Percentiles rank a stretch among this genome's conserved stretches.
Conservation (phyloP, 768 basidiomycete genomes). For the Termitomyces sp. region DNA sequence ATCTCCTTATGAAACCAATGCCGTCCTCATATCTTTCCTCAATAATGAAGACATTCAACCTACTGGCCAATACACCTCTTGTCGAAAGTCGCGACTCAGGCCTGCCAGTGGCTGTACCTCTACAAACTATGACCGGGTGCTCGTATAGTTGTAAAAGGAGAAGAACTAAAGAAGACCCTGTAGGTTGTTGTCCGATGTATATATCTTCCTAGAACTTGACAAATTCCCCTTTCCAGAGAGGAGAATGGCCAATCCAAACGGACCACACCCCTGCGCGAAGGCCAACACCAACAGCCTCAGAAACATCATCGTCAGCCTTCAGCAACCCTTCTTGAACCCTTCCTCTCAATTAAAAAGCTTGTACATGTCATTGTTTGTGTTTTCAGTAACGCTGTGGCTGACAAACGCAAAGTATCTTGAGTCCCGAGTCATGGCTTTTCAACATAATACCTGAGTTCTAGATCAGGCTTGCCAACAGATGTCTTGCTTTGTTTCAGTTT, state of each 20-base stretch:
- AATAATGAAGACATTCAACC: constrained; percentile 21
- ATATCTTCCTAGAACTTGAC: neutral
- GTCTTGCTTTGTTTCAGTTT: too few relatives aligned
- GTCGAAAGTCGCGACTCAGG: constrained; percentile 17
- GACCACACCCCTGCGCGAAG: neutral
- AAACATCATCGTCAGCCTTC: neutral
- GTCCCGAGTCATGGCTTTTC: too few relatives aligned
- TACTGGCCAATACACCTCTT: constrained; percentile 30
- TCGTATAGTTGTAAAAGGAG: neutral
- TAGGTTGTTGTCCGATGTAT: neutral
- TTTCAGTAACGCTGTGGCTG: neutral
- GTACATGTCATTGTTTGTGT: too few relatives aligned
- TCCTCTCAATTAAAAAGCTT: neutral
- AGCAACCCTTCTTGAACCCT: neutral
- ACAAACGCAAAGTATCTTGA: too few relatives aligned
- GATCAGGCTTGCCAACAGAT: too few relatives aligned
- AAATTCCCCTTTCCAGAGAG: neutral
- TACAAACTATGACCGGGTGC: constrained; percentile 15
- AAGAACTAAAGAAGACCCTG: neutral
- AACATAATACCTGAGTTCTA: too few relatives aligned
- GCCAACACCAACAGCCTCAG: neutral
- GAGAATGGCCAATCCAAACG: too few relatives aligned
- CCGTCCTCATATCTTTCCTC: constrained; percentile 16
- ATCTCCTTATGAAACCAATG: neutral
- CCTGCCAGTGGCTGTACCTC: constrained; percentile 16